These are phyloP conservation scores for Xerocomellus chrysenteron DNA, from an alignment of 768 basidiomycete genomes.

Conservation along the genomic window DNA sequence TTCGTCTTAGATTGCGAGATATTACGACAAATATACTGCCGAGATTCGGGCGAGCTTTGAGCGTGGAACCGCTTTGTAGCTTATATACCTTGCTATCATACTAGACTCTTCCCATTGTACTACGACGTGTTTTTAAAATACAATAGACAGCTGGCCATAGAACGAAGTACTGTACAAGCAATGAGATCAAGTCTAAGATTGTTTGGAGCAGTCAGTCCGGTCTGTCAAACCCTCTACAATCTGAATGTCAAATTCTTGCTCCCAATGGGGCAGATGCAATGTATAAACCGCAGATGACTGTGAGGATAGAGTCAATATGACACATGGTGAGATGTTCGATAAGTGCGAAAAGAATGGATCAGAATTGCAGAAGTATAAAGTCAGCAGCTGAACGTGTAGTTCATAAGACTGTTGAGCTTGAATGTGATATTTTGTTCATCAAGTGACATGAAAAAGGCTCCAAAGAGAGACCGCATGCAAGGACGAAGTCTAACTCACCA, in stretches of 20 bases:
- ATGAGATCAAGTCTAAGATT: not conserved
- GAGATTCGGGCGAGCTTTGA: conserved; percentile 98
- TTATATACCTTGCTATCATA: conserved; percentile 13
- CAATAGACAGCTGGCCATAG: not conserved
- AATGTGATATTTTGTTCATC: conserved; percentile 44
- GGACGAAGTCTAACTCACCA: not conserved
- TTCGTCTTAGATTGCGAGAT: conserved; percentile 72
- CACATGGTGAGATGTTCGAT: not conserved
- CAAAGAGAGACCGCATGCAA: not conserved
- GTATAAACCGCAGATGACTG: not conserved
- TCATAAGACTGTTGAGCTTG: conserved; percentile 53
- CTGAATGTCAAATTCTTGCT: not conserved
- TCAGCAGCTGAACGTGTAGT: conserved; percentile 41
- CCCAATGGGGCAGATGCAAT: too few relatives aligned
- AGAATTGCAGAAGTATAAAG: conserved; percentile 44
- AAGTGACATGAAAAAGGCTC: conserved; percentile 6
- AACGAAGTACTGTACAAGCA: not conserved
- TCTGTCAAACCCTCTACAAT: not conserved
- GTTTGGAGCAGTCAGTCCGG: too few relatives aligned
- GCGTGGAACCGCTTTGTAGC: conserved; percentile 88
- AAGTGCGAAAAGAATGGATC: conserved; percentile 18
- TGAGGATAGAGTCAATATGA: not conserved
- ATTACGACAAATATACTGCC: conserved; percentile 95
- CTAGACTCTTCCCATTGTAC: conserved; percentile 9
- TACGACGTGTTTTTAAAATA: not conserved